A percentile compares a stretch with the other conserved stretches of the same genome.
These are phyloP conservation scores for Fusarium incarnatum DNA, from an alignment of 2,329 filamentous ascomycete species.

Conservation along the genomic window DNA sequence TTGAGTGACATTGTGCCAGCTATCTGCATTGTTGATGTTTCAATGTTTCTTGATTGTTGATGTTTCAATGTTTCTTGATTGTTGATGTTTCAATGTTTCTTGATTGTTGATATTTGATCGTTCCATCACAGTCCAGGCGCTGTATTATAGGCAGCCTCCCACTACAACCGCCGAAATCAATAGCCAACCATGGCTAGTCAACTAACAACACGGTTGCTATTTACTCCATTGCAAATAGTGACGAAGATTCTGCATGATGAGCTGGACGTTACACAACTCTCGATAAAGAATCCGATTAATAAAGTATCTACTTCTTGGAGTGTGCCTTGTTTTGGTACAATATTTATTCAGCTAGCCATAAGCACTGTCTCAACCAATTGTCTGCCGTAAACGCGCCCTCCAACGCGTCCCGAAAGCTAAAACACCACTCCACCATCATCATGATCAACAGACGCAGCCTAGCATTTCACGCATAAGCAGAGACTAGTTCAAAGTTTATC, in stretches of 20 bases:
- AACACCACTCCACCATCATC: constrained; percentile 27
- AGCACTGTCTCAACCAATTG: constrained; percentile 21
- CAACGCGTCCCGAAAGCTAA: constrained; percentile 32
- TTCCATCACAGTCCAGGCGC: not conserved
- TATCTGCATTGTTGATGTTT: constrained; percentile 15
- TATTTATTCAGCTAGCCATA: constrained; percentile 29
- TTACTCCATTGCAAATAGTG: constrained; percentile 29
- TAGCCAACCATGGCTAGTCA: not conserved
- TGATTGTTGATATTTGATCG: not conserved
- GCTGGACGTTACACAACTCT: constrained; percentile 14
- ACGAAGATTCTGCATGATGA: constrained; percentile 31
- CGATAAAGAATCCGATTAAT: not conserved
- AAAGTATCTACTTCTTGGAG: not conserved
- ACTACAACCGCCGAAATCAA: not conserved
- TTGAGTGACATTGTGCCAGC: constrained; percentile 9
- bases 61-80: not conserved
- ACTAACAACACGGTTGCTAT: constrained; percentile 38
- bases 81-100: not conserved
- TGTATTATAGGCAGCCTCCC: not conserved
- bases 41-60: too few species aligned
- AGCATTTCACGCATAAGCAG: constrained; percentile 29
- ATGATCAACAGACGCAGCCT: constrained; percentile 32
- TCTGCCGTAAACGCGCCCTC: constrained; percentile 24
- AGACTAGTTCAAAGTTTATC: constrained; percentile 26
- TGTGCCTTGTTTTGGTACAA: constrained; percentile 4